Conservation (phyloP, 2,329 filamentous ascomycete species). For the Lasiodiplodia sp. region DNA sequence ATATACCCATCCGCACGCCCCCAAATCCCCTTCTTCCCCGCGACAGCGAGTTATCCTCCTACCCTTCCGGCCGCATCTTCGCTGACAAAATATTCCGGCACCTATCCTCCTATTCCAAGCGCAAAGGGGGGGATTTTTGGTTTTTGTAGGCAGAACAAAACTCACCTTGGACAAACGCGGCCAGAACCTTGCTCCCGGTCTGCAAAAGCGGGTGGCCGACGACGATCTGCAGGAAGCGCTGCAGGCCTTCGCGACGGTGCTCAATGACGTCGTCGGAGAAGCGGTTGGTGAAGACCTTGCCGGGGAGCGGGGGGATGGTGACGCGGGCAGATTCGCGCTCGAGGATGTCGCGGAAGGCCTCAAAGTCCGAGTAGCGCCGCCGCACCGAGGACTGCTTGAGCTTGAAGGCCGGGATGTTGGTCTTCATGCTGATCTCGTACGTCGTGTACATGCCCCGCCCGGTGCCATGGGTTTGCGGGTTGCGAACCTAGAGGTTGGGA, state of each 20-base stretch:
- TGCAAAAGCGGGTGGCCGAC: constrained; percentile 95
- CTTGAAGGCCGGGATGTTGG: constrained; percentile 99
- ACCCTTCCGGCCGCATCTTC: not conserved
- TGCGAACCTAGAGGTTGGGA: constrained; percentile 71
- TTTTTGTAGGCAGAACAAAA: constrained; percentile 10
- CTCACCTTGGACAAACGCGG: constrained; percentile 93
- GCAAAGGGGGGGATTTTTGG: not conserved
- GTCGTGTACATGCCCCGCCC: constrained; percentile 98
- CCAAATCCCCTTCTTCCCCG: not conserved
- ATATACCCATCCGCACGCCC: too few species aligned
- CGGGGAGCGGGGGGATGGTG: constrained; percentile 92
- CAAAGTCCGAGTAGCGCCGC: constrained; percentile 95
- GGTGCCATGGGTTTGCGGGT: constrained; percentile 92
- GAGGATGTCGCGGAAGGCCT: constrained; percentile 97
- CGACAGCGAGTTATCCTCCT: not conserved
- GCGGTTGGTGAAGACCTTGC: constrained; percentile 97
- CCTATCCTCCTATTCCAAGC: not conserved
- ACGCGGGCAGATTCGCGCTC: constrained; percentile 94
- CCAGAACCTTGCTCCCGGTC: constrained; percentile 96
- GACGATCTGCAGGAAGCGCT: constrained; percentile 96
- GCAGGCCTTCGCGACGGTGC: constrained; percentile 85
- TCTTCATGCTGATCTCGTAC: constrained; percentile 97
- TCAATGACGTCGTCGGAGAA: constrained; percentile 99
- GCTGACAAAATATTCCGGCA: not conserved
- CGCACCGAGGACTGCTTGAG: constrained; percentile 83